Base-by-base conservation (phyloP, 306 rosid species). In the Cicer yamashitae region DNA sequence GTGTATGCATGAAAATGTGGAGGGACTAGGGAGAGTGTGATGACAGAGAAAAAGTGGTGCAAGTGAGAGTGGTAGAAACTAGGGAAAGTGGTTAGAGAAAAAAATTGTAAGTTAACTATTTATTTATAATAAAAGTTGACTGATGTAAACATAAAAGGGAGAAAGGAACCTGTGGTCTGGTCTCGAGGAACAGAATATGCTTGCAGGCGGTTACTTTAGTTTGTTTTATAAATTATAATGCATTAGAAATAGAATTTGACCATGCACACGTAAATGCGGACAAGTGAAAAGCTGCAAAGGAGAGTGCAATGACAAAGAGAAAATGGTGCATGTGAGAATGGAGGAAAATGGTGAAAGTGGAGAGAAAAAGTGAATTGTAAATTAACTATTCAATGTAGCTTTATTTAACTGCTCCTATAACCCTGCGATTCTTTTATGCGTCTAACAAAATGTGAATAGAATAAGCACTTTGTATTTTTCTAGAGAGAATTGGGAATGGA, bases 351-450 rank as follows among this genome's bases (percentile, higher is more conserved):
- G 50, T 22, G 60, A 54, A 10, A 44, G 74, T 30, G 43, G 11
- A 48, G 52, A 65, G 73, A 63, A 59, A 38, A 64, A 63, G 71
- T 39, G 40, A 39, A 54, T 58, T 73, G 67, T 13, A 44, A 74
- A 50, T 61, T 67, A 54, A 56, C 15, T 53, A 53, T 66, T 20
- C 56, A 40, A 46, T 10, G 30, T 45, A 41, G 67, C 59, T 53
- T 48, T 41, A n/a, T 14, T 14, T 44, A 45, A 22, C 60, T 37
- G 17, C 41, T 17, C 50, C 65, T 64, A 43, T 75, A 67, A 66
- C 57, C 22, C 22, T 45, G 11, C 18, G 2, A 50, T 39, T 65
- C 34, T 58, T 15, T 69, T 39, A 22, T 41, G 47, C 61, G 71
- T 70, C 65, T 50, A 40, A 38, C 18, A 38, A 48, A 61, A 38